Base-by-base conservation (phyloP, 2,329 filamentous ascomycete species). In the Talaromyces sp. region DNA sequence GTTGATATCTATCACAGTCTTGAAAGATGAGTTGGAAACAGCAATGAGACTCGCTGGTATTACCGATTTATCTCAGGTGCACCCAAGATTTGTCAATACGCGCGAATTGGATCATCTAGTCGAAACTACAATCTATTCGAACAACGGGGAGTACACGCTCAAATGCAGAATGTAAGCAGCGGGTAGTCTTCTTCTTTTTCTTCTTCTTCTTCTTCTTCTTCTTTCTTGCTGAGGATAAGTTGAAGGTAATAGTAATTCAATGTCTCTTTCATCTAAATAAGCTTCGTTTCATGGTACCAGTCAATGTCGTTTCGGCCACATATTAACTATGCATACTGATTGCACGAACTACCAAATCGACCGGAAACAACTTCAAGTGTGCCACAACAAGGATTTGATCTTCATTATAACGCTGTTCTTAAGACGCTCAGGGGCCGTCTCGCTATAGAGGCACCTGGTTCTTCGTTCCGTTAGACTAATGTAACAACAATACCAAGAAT, bases 1-100 rank as follows among this genome's bases (percentile, higher is more conserved):
- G 35, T 14, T n/a, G 26, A 6, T 9, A 17, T 38, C 17, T n/a
- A 38, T 21, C 57, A 12, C 59, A 85, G 81, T 90, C 65, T 73
- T 90, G 60, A 81, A 86, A 66, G 83, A 83, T 19, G 87, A 90
- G 71, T 84, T 82, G 8, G 83, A 86, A 70, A 89, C 86, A 5
- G 82, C 83, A 54, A 88, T 89, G 85, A 79, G 85, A 54, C 74
- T 89, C 46, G 80, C 97, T 21, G 93, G 93, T 8, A 91, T 85
- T 1, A 85, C 88, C 72, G 88, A 79, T 59, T 80, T 96, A 14
- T 83, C 84, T 57, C 85, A 96, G 60, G 77, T 97, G 59, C 87
- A 89, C 0, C 84, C 86, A 63, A 83, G 86, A 73, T 83, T 91
- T 77, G 89, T 92, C 78, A 83, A 88, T 84, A 57, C 54, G 11